Base-by-base conservation (phyloP, 768 basidiomycete species). In the Mycena kentingensis region DNA sequence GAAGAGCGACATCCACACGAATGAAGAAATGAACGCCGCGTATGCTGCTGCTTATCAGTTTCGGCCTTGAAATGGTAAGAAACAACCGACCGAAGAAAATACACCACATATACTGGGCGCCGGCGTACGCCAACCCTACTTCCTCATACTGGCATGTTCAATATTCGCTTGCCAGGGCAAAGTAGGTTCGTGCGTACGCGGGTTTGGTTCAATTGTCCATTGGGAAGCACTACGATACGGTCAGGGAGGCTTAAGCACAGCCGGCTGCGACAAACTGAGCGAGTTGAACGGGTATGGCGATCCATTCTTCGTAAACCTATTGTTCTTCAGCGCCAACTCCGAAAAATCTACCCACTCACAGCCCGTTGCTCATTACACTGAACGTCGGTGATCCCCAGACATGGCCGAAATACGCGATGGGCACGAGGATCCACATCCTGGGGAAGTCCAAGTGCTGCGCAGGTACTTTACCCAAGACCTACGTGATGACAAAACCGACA, bases 301-400 rank as follows among this genome's bases (percentile, higher is more conserved):
- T 7, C 51, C 51, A 25, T 52, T 52, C 27, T 45, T 51, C 11
- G 42, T 51, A 27, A 51, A 51, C n/a, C 49, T 51, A 11, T n/a
- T n/a, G 0, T 28, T 36, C 5, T 10, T 18, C 18, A 5, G 1
- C 19, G 21, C 8, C 18, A 12, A 26, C 0, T n/a, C n/a, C n/a
- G n/a, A n/a, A n/a, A n/a, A n/a, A n/a, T n/a, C n/a, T n/a, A n/a
- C n/a, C n/a, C n/a, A 43, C 42, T 2, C 15, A 45, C 50, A 52
- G 7, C 2, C 51, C 43, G 26, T 52, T 52, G 28, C 50, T 51
- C 50, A 51, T 43, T 18, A 43, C 42, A 27, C 22, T 35, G 16
- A n/a, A 44, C 5, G 42, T 52, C 27, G 51, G 51, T 1, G 43
- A 45, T 19, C 51, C 43, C 51, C 51, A 52, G 8, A 36, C 11